Percentiles rank a stretch among this genome's conserved stretches.
Evolutionary conservation across 306 rosid genomes (phyloP).

Genomic region (Vicia villosa): DNA sequence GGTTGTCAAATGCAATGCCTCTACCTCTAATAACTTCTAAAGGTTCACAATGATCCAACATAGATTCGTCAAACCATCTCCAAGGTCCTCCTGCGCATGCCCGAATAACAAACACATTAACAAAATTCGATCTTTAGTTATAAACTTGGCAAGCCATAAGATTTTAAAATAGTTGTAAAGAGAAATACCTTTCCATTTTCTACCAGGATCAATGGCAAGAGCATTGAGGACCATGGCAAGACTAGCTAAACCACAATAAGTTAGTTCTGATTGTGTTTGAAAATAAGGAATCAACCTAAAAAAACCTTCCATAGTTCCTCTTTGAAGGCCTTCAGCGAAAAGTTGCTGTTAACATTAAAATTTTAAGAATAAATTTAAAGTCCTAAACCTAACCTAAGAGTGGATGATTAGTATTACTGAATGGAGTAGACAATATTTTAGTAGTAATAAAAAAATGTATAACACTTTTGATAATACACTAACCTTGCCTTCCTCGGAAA

Average conservation of each 20-base stretch:
- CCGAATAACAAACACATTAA: conserved; percentile 8
- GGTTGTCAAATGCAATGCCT: conserved; percentile 90
- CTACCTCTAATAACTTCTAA: conserved; percentile 72
- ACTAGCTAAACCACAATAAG: conserved; percentile 91
- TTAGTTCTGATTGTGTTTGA: conserved; percentile 91
- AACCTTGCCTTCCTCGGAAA: no score
- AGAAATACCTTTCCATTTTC: conserved; percentile 85
- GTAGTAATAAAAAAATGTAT: no score
- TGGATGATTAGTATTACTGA: no score
- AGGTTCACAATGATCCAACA: conserved; percentile 94
- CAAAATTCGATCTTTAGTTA: not conserved
- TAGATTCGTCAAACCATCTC: conserved; percentile 99
- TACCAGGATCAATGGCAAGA: conserved; percentile 91
- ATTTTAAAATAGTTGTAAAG: no score
- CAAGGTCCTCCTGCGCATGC: conserved; percentile 67
- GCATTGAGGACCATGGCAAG: conserved; percentile 92
- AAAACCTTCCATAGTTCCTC: conserved; percentile 86
- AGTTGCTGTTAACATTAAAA: conserved; percentile 64
- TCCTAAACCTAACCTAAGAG: not conserved
- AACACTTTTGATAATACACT: no score
- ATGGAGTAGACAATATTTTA: no score
- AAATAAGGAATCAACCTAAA: conserved; percentile 72
- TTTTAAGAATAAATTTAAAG: no score
- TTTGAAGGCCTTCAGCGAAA: conserved; percentile 70
- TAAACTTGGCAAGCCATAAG: no score